Evolutionary conservation across 305 asterid species (phyloP).

Genomic region (Solanum hybrid): DNA sequence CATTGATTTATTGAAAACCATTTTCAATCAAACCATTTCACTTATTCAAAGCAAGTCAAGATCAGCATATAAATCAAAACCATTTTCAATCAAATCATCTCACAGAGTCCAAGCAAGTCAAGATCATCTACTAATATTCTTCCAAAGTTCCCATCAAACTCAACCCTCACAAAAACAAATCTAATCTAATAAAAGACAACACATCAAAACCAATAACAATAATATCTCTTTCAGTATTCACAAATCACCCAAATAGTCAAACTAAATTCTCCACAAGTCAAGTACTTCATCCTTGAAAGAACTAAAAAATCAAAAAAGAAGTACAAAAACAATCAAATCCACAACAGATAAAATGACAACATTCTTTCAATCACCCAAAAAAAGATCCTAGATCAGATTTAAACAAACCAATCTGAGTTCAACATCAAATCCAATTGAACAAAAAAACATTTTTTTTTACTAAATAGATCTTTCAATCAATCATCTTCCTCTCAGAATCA

Average conservation of each 20-base stretch:
- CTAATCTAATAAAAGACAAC: not conserved
- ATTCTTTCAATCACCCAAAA: not conserved
- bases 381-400: not conserved
- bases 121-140: not conserved
- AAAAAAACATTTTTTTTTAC: not conserved
- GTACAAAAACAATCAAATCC: not conserved
- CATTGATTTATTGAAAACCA: not conserved
- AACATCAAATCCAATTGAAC: not conserved
- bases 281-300: not conserved
- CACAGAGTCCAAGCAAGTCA: fast-evolving
- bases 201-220: not conserved
- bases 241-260: not conserved
- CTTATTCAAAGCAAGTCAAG: not conserved
- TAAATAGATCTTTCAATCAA: not conserved
- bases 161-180: not conserved
- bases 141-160: not conserved
- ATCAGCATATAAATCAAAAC: not conserved
- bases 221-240: not conserved
- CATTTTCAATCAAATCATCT: not conserved
- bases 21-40: not conserved
- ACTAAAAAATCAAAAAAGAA: not conserved
- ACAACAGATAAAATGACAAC: not conserved
- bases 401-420: not conserved
- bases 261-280: not conserved
- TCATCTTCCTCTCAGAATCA: not conserved